These are phyloP conservation scores for Fonsecaea pedrosoi DNA, from an alignment of 2,329 filamentous ascomycete species.

Conservation along the genomic window DNA sequence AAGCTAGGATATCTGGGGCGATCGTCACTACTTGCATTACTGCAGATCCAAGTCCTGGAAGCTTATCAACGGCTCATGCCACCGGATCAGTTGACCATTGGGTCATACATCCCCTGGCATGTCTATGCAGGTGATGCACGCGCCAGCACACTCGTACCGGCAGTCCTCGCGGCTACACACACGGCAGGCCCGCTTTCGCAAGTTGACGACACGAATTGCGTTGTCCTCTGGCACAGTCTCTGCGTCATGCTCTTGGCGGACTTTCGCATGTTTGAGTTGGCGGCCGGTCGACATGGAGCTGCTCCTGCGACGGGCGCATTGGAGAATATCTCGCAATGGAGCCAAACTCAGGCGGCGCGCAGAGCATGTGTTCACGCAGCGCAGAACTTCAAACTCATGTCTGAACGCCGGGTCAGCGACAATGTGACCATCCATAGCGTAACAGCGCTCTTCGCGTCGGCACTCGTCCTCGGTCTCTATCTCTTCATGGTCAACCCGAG, in stretches of 20 bases:
- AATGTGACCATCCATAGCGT: conserved; percentile 60
- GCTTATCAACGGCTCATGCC: conserved; percentile 53
- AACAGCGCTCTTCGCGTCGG: conserved; percentile 58
- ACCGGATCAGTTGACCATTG: conserved; percentile 45
- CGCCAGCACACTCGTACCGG: conserved; percentile 44
- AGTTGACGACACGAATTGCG: conserved; percentile 53
- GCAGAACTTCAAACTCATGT: conserved; percentile 59
- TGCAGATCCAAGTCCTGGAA: conserved; percentile 52
- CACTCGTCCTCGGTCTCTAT: conserved; percentile 59
- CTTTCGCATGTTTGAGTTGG: conserved; percentile 60
- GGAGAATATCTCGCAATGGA: conserved; percentile 59
- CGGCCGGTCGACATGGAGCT: conserved; percentile 58
- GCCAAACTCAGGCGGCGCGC: conserved; percentile 58
- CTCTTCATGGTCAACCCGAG: conserved; percentile 55
- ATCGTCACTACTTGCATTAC: conserved; percentile 45
- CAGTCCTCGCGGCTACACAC: conserved; percentile 30
- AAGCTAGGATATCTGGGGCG: conserved; percentile 44
- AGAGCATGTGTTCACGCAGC: conserved; percentile 60
- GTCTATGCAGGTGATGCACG: conserved; percentile 57
- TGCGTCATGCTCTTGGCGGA: conserved; percentile 61
- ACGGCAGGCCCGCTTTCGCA: conserved; percentile 31
- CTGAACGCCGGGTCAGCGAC: conserved; percentile 60
- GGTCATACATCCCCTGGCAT: conserved; percentile 52
- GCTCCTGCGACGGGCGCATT: conserved; percentile 56
- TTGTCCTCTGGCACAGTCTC: conserved; percentile 61